phyloP scores from a whole-genome alignment of 129 eudicot genomes.

The Flaveria brownii region DNA sequence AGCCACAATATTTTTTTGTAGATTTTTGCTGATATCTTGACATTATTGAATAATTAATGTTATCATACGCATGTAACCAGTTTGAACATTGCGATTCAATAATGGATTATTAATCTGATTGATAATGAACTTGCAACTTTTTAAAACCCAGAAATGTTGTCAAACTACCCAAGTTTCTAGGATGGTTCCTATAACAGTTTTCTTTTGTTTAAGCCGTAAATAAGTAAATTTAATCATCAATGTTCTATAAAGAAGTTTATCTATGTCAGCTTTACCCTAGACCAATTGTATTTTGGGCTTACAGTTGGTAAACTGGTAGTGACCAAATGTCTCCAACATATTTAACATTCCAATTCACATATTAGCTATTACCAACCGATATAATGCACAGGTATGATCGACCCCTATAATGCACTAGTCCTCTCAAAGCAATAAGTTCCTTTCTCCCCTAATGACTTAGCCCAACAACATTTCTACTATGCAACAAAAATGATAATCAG shows the following conservation, averaged over 20 bases:
- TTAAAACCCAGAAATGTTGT: background rate
- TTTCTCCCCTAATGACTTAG: background rate
- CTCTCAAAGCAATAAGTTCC: background rate
- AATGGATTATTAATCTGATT: background rate
- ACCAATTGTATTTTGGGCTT: background rate
- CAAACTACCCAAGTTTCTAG: background rate
- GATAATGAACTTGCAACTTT: background rate
- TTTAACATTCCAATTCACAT: background rate
- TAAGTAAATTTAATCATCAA: background rate
- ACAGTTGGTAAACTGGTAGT: background rate
- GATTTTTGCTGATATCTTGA: background rate
- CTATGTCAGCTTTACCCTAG: background rate
- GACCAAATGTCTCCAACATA: background rate
- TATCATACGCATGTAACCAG: background rate
- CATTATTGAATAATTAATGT: background rate
- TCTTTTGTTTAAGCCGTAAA: background rate
- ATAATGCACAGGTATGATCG: background rate
- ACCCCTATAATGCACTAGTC: background rate
- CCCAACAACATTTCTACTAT: background rate
- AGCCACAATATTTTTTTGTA: background rate
- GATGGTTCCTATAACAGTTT: background rate
- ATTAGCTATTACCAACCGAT: background rate
- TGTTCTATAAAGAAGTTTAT: background rate
- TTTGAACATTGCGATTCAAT: slow-evolving; percentile 1
- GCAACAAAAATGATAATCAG: background rate